phyloP scores from a whole-genome alignment of 371 early-diverging fungal genomes.

The Apophysomyces sp. region DNA sequence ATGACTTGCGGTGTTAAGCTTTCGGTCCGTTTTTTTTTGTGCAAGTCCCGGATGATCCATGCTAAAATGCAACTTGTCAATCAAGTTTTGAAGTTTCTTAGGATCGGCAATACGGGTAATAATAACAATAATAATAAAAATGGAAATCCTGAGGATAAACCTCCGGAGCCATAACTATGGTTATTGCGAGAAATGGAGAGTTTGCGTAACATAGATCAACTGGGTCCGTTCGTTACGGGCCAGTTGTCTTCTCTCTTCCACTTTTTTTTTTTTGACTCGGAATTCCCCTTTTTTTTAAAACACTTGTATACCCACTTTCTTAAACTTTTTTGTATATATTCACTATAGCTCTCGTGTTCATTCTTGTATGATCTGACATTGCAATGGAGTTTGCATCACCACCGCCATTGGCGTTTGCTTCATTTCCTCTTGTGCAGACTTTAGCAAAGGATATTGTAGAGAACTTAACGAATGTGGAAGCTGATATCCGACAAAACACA shows the following conservation, averaged over 20 bases:
- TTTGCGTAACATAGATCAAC: conserved; percentile 2
- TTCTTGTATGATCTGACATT: background rate
- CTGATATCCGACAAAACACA: conserved; percentile 8
- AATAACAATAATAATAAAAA: too few relatives aligned
- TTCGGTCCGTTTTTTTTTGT: too few relatives aligned
- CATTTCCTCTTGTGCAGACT: conserved; percentile 11
- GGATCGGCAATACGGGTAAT: too few relatives aligned
- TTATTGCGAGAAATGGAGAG: background rate
- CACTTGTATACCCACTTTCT: too few relatives aligned
- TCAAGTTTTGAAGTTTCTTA: too few relatives aligned
- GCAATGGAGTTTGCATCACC: conserved; percentile 22
- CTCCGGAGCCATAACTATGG: too few relatives aligned
- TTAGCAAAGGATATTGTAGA: conserved; percentile 13
- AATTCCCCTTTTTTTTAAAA: background rate
- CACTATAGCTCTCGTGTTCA: too few relatives aligned
- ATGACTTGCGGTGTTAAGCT: too few relatives aligned
- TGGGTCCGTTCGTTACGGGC: background rate
- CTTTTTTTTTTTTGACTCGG: background rate
- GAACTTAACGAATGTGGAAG: conserved; percentile 10
- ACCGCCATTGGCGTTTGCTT: conserved; percentile 23
- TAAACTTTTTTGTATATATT: too few relatives aligned
- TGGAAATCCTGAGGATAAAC: too few relatives aligned
- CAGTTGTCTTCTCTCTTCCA: background rate
- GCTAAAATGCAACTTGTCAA: too few relatives aligned
- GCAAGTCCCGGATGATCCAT: too few relatives aligned